phyloP scores from a whole-genome alignment of 345 rosid species.

The Eucalyptus globulus region DNA sequence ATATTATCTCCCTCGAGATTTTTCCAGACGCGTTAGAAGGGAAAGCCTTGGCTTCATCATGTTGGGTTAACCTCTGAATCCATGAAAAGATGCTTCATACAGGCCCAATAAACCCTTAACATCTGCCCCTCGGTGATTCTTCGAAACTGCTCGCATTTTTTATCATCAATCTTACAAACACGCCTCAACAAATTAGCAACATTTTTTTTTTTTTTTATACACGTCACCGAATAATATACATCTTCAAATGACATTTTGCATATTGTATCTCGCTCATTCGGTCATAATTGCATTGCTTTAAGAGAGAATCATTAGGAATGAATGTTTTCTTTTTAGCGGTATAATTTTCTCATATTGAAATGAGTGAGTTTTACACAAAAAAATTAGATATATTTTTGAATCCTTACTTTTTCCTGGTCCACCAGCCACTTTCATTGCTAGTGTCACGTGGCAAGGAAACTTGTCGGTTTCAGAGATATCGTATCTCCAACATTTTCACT shows the following conservation, averaged over 20 bases:
- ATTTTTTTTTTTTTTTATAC: neutral
- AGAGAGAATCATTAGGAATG: neutral
- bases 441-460: neutral
- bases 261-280: neutral
- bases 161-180: neutral
- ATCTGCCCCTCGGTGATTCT: neutral
- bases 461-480: neutral
- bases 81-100: conserved; percentile 11
- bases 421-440: neutral
- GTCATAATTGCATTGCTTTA: neutral
- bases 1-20: too few species aligned
- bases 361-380: neutral
- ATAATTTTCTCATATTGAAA: neutral
- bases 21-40: neutral
- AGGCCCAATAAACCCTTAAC: conserved; percentile 1
- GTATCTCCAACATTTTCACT: neutral
- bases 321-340: neutral
- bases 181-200: neutral
- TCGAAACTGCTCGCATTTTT: neutral
- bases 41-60: neutral
- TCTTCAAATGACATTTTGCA: neutral
- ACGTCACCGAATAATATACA: neutral
- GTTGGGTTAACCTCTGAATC: neutral
- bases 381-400: neutral
- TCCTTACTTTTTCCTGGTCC: neutral